Percentiles rank a stretch among this genome's conserved stretches.
Conservation (phyloP, 2,329 filamentous ascomycete species). For the Sporothrix luriei region DNA sequence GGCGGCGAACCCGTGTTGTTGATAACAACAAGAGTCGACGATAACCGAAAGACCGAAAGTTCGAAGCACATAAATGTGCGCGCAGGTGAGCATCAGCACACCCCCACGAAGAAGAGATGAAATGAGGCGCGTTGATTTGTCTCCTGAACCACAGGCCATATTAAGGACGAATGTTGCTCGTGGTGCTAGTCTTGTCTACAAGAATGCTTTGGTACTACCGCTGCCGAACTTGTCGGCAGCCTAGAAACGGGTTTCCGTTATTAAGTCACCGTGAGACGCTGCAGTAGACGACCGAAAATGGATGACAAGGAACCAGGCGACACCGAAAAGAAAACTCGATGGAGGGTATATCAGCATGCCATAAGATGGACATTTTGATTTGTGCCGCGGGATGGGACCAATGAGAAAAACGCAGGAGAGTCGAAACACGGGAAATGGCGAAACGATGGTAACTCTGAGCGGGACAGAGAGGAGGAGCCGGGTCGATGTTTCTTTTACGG, state of each 20-base stretch:
- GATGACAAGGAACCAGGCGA: not conserved
- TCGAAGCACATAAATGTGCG: not conserved
- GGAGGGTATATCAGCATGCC: slow-evolving; percentile 9
- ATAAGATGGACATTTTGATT: not conserved
- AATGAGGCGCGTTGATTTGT: slow-evolving; percentile 10
- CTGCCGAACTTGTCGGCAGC: not conserved
- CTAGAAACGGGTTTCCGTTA: not conserved
- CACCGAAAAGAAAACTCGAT: not conserved
- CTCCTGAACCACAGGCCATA: not conserved
- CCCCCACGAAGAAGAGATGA: not conserved
- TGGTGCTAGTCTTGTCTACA: no score
- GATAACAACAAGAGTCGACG: not conserved
- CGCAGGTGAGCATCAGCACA: not conserved
- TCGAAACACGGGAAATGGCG: slow-evolving; percentile 25
- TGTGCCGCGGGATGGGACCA: slow-evolving; percentile 18
- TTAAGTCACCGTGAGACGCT: not conserved
- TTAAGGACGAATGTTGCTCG: not conserved
- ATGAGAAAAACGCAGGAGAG: slow-evolving; percentile 18
- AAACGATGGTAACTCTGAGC: slow-evolving; percentile 9
- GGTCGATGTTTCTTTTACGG: not conserved
- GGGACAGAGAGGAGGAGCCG: slow-evolving; percentile 10
- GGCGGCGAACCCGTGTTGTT: not conserved
- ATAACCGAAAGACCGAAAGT: not conserved
- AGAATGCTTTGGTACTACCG: not conserved
- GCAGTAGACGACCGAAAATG: not conserved